phyloP scores from a whole-genome alignment of 371 early-diverging fungal species.

The Apophysomyces elegans region DNA sequence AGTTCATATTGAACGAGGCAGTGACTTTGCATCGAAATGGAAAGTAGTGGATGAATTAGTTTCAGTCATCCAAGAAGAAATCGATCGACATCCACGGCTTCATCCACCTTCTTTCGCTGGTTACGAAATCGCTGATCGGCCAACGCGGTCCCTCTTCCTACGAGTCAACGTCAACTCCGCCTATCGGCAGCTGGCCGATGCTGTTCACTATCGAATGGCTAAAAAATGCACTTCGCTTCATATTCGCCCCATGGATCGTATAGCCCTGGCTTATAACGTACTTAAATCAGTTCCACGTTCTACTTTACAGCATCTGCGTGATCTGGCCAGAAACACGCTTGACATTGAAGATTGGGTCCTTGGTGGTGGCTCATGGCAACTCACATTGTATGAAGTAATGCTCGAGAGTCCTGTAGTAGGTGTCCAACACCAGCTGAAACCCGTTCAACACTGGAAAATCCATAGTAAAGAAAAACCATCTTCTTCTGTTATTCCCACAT shows the following conservation, averaged over 20 bases:
- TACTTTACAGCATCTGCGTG: conserved; percentile 14
- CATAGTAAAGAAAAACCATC: conserved; percentile 10
- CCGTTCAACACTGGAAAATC: conserved; percentile 22
- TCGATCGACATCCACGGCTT: conserved; percentile 13
- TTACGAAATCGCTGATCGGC: conserved; percentile 19
- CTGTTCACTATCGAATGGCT: conserved; percentile 12
- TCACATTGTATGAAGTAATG: conserved; percentile 28
- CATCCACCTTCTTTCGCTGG: conserved; percentile 22
- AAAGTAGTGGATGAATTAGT: conserved; percentile 7
- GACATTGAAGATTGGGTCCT: conserved; percentile 14
- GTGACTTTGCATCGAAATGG: conserved; percentile 8
- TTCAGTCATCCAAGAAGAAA: conserved; percentile 13
- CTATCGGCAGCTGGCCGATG: conserved; percentile 14
- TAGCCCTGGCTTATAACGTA: conserved; percentile 27
- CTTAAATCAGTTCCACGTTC: conserved; percentile 16
- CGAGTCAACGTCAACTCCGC: conserved; percentile 20
- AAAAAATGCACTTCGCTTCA: conserved; percentile 20
- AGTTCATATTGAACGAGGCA: conserved; percentile 24
- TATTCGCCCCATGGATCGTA: conserved; percentile 26
- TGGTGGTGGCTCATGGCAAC: conserved; percentile 20
- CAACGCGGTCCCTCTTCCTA: conserved; percentile 18
- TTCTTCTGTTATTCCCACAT: conserved; percentile 22
- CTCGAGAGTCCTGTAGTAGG: conserved; percentile 29
- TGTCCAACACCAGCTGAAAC: conserved; percentile 24
- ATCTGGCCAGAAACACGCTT: conserved; percentile 20